Conservation (phyloP, 2,329 filamentous ascomycete species). For the Incumbomyces lentus region DNA sequence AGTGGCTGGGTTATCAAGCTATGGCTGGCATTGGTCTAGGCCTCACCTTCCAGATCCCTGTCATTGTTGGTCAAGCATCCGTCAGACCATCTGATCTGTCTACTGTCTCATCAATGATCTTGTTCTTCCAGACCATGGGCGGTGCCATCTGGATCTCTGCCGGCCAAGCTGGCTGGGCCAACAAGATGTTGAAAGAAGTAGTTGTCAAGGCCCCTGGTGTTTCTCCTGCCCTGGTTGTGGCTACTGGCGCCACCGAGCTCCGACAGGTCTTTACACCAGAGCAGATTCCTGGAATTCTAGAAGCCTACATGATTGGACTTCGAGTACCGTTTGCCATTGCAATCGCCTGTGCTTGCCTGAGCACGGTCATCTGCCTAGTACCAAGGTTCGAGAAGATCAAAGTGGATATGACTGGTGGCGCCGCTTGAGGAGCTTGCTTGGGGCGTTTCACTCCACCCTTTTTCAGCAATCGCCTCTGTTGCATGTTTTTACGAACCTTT, state of each 20-base stretch:
- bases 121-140: constrained; percentile 25
- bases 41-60: constrained; percentile 23
- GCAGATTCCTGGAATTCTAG: constrained; percentile 22
- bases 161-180: constrained; percentile 26
- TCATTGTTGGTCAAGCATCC: constrained; percentile 22
- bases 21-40: constrained; percentile 24
- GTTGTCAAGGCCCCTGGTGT: constrained; percentile 20
- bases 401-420: constrained; percentile 14
- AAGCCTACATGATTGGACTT: constrained; percentile 26
- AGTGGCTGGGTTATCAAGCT: constrained; percentile 32
- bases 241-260: constrained; percentile 26
- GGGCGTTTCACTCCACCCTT: too few species aligned
- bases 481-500: too few species aligned
- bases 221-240: constrained; percentile 20
- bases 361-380: constrained; percentile 11
- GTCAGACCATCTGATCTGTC: constrained; percentile 23
- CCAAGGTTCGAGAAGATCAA: constrained; percentile 21
- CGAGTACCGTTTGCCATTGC: constrained; percentile 19
- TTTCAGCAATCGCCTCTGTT: too few species aligned
- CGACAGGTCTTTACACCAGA: constrained; percentile 21
- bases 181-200: constrained; percentile 22
- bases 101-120: constrained; percentile 21
- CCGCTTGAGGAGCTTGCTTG: constrained; percentile 6
- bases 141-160: constrained; percentile 26
- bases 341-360: constrained; percentile 16